A percentile compares a stretch with the other conserved stretches of the same genome.
Conservation (phyloP, 257 asterid genomes). For the Ophiorrhiza pumila region DNA sequence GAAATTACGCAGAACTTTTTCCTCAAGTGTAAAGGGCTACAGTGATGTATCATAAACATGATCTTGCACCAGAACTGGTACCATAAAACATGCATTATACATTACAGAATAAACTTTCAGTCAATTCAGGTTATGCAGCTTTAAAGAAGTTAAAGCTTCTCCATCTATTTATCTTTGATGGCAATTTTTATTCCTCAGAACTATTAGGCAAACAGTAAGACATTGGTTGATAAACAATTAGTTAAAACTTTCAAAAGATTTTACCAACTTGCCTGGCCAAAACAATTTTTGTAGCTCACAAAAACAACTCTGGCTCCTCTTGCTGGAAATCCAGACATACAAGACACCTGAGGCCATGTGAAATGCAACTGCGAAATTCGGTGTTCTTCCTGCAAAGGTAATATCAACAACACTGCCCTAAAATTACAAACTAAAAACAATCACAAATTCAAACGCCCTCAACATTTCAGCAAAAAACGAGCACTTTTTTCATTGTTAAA, state of each 20-base stretch:
- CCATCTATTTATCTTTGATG: background rate
- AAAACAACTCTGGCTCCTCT: slow-evolving; percentile 72
- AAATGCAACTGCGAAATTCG: slow-evolving; percentile 57
- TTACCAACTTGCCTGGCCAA: slow-evolving; percentile 60
- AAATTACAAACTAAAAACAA: background rate
- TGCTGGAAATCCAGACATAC: slow-evolving; percentile 67
- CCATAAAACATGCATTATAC: background rate
- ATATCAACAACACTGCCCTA: slow-evolving; percentile 4
- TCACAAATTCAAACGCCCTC: background rate
- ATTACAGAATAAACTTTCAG: background rate
- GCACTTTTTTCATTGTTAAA: background rate
- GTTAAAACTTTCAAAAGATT: background rate
- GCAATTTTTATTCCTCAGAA: background rate
- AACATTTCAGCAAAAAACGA: background rate
- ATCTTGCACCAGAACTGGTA: background rate
- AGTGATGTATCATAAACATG: slow-evolving; percentile 1
- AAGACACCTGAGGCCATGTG: slow-evolving; percentile 88
- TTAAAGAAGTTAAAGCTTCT: background rate
- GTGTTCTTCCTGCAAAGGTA: slow-evolving; percentile 77
- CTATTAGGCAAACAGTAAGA: background rate
- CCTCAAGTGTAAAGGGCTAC: background rate
- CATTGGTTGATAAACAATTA: background rate
- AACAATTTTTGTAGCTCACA: slow-evolving; percentile 61
- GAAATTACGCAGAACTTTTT: background rate
- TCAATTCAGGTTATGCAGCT: background rate